Conservation (phyloP, 1,139 yeast species). For the Arxiozyma telluris region DNA sequence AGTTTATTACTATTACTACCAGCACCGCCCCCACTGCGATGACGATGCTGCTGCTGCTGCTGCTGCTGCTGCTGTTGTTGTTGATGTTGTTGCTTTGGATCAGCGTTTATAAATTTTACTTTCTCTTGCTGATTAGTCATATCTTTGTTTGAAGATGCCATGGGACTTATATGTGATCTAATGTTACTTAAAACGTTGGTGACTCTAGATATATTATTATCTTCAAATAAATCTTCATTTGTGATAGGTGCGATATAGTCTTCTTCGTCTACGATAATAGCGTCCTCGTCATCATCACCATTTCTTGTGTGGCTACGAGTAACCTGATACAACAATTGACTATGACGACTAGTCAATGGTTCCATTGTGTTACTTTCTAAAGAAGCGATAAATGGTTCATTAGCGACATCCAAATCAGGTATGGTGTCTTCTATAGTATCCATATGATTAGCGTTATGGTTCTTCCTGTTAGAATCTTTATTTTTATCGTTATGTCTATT, state of each 20-base stretch:
- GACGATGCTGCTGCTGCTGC: neutral
- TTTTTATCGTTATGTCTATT: neutral
- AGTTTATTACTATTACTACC: neutral
- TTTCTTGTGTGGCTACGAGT: neutral
- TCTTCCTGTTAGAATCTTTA: neutral
- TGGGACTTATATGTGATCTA: slow-evolving; percentile 5
- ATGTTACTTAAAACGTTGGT: slow-evolving; percentile 10
- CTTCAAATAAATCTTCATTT: slow-evolving; percentile 4
- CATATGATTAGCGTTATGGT: slow-evolving; percentile 4
- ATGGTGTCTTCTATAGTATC: neutral
- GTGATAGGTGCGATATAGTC: slow-evolving; percentile 9
- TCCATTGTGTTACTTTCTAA: neutral
- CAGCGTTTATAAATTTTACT: neutral
- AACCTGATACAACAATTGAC: neutral
- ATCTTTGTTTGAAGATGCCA: neutral
- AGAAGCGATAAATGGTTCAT: neutral
- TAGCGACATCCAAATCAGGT: slow-evolving; percentile 2
- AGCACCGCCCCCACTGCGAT: neutral
- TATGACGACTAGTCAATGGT: slow-evolving; percentile 2
- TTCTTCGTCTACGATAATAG: slow-evolving; percentile 2
- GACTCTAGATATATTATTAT: slow-evolving; percentile 1
- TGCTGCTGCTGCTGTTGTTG: no score
- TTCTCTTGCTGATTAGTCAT: neutral
- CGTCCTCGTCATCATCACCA: neutral
- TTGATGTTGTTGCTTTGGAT: neutral